A percentile compares a stretch with the other conserved stretches of the same genome.
Conservation (phyloP, 1,284 basidiomycete genomes). For the Ustanciosporium gigantosporum region DNA sequence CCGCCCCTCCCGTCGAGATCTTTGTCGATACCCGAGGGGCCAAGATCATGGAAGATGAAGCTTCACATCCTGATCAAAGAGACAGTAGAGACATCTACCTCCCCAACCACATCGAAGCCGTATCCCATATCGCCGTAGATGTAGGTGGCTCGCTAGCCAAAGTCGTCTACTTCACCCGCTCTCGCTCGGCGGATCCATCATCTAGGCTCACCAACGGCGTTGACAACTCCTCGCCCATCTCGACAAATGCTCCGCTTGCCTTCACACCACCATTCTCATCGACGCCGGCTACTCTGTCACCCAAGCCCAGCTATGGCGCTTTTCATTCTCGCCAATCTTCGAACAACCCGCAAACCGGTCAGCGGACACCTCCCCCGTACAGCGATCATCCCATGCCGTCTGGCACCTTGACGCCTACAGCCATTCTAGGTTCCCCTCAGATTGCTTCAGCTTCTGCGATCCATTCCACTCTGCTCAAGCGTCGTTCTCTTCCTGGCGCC, state of each 20-base stretch:
- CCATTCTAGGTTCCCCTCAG: constrained; percentile 34
- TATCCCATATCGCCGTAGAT: constrained; percentile 60
- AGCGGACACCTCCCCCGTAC: constrained; percentile 40
- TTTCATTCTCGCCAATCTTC: constrained; percentile 36
- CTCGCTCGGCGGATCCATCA: constrained; percentile 15
- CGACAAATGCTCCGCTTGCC: constrained; percentile 4
- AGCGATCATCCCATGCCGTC: constrained; percentile 27
- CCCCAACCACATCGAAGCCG: constrained; percentile 57
- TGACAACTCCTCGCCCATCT: background rate
- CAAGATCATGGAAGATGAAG: constrained; percentile 52
- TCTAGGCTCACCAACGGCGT: constrained; percentile 10
- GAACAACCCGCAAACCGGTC: constrained; percentile 2
- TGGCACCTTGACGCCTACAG: constrained; percentile 50
- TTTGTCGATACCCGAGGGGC: constrained; percentile 50
- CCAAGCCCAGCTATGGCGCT: constrained; percentile 15
- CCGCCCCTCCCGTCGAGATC: constrained; percentile 45
- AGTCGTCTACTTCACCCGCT: constrained; percentile 88
- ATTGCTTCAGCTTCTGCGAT: constrained; percentile 37
- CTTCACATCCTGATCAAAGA: constrained; percentile 45
- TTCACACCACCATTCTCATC: constrained; percentile 5
- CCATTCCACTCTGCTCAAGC: constrained; percentile 44
- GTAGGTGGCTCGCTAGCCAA: constrained; percentile 95
- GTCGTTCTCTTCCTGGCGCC: constrained; percentile 50
- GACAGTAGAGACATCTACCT: constrained; percentile 59
- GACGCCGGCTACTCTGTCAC: constrained; percentile 16